These are phyloP conservation scores for Cryptosporidium sp. DNA, from an alignment of 169 alveolate genomes.

Conservation along the genomic window DNA sequence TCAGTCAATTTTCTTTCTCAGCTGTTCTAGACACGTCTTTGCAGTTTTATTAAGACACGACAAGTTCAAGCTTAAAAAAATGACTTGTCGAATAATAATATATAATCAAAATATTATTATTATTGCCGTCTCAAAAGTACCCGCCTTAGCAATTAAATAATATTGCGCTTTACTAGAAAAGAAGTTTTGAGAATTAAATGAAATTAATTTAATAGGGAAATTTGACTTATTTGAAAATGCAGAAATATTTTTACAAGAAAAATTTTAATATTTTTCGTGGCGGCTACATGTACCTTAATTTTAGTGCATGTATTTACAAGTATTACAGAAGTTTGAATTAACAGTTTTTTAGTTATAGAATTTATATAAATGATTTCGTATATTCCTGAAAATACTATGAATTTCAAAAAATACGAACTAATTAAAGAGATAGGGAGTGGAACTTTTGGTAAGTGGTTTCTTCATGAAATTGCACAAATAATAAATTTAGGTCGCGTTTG, in stretches of 20 bases:
- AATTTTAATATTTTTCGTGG: background rate
- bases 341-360: background rate
- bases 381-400: background rate
- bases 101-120: background rate
- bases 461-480: background rate
- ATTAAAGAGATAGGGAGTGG: conserved; percentile 73
- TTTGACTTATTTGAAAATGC: background rate
- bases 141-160: conserved; percentile 6
- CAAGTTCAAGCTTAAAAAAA: conserved; percentile 4
- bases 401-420: conserved; percentile 13
- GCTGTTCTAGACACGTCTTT: conserved; percentile 49
- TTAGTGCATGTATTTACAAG: conserved; percentile 4
- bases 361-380: background rate
- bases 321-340: background rate
- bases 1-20: background rate
- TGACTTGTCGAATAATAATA: conserved; percentile 9
- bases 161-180: conserved; percentile 1
- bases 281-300: background rate
- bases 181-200: background rate
- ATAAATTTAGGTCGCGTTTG: conserved; percentile 56
- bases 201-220: background rate
- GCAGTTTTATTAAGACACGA: conserved; percentile 48
- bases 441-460: conserved; percentile 60
- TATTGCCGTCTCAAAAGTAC: conserved; percentile 34
- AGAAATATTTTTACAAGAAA: background rate